Evolutionary conservation across 257 asterid species (phyloP).

Genomic region (Verbena officinalis): DNA sequence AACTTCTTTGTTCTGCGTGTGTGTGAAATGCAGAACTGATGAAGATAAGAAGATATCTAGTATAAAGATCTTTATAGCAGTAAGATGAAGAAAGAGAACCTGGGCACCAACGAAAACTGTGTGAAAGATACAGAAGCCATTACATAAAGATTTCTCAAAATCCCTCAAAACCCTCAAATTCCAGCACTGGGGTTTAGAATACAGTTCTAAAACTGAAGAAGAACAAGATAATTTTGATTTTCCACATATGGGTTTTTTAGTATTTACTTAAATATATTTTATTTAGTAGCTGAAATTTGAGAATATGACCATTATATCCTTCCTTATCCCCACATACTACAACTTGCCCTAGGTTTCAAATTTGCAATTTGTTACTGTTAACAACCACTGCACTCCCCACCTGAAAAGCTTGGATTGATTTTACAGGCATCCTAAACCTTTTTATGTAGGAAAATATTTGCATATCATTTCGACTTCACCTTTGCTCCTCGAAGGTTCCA

Average conservation of each 20-base stretch:
- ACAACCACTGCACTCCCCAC: not conserved
- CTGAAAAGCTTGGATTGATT: not conserved
- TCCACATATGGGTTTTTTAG: not conserved
- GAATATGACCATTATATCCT: conserved; percentile 37
- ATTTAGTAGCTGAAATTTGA: not conserved
- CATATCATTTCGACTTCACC: not conserved
- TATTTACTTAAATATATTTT: no score
- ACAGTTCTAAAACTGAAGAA: conserved; percentile 7
- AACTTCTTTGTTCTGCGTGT: not conserved
- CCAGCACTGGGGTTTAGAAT: conserved; percentile 54
- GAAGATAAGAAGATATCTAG: conserved; percentile 10
- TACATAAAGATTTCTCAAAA: conserved; percentile 35
- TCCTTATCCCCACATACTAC: conserved; percentile 9
- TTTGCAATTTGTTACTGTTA: not conserved
- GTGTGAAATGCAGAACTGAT: conserved; percentile 7
- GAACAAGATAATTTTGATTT: conserved; percentile 42
- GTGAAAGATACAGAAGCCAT: conserved; percentile 75
- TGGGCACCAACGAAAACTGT: conserved; percentile 63
- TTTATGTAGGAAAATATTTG: not conserved
- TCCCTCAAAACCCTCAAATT: conserved; percentile 43
- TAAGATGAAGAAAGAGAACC: conserved; percentile 52
- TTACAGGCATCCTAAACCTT: conserved; percentile 7
- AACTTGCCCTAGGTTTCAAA: conserved; percentile 30
- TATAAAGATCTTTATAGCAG: not conserved
- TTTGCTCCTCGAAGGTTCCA: not conserved